Conservation (phyloP, 2,329 filamentous ascomycete species). For the Diplodia scrobiculata region DNA sequence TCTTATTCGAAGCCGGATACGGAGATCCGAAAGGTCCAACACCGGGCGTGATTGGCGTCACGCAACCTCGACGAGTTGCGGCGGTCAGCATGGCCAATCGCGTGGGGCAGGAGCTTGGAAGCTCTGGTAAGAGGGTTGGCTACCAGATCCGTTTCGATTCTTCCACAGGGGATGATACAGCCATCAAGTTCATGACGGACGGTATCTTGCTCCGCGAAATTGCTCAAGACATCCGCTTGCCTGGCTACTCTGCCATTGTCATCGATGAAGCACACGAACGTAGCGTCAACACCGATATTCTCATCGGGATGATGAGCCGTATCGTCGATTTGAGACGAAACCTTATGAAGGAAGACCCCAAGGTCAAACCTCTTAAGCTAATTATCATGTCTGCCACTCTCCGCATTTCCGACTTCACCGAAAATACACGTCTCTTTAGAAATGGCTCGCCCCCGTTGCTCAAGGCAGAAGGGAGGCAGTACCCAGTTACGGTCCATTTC, state of each 20-base stretch:
- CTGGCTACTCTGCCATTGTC: slow-evolving; percentile 88
- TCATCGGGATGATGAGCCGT: slow-evolving; percentile 95
- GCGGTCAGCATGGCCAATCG: slow-evolving; percentile 96
- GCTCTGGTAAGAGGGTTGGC: slow-evolving; percentile 74
- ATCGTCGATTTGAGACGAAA: slow-evolving; percentile 82
- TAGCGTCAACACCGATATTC: slow-evolving; percentile 94
- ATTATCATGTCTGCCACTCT: slow-evolving; percentile 98
- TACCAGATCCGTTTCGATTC: slow-evolving; percentile 95
- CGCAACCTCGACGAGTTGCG: slow-evolving; percentile 90
- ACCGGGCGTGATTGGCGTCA: slow-evolving; percentile 90
- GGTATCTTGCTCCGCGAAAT: slow-evolving; percentile 92
- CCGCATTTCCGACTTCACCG: slow-evolving; percentile 83
- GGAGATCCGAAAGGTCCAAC: slow-evolving; percentile 76
- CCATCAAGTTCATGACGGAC: slow-evolving; percentile 98
- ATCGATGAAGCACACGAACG: slow-evolving; percentile 97
- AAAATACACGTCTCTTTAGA: slow-evolving; percentile 78
- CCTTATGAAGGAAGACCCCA: slow-evolving; percentile 70
- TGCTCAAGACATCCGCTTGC: slow-evolving; percentile 80
- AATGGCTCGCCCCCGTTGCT: slow-evolving; percentile 75
- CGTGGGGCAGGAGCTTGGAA: slow-evolving; percentile 80
- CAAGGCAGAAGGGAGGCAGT: slow-evolving; percentile 88
- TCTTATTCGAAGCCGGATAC: slow-evolving; percentile 91
- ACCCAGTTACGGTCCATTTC: slow-evolving; percentile 87
- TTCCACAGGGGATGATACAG: slow-evolving; percentile 75
- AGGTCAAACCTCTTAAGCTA: slow-evolving; percentile 76